phyloP scores from a whole-genome alignment of 768 basidiomycete genomes.

The Exidia glandulosa region DNA sequence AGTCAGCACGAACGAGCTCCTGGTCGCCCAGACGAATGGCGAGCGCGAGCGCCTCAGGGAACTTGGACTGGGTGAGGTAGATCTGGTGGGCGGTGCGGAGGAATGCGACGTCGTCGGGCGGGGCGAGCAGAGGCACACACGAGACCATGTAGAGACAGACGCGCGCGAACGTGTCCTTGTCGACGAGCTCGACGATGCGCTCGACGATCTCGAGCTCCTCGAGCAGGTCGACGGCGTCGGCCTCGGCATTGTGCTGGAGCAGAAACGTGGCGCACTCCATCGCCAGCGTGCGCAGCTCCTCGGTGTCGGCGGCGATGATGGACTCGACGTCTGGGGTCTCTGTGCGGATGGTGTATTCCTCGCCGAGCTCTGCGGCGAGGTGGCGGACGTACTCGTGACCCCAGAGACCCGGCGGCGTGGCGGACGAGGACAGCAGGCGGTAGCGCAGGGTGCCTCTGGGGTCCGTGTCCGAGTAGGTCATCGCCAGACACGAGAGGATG shows the following conservation, averaged over 20 bases:
- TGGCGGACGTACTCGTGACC: conserved; percentile 99
- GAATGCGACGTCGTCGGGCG: conserved; percentile 87
- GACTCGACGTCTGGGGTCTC: conserved; percentile 31
- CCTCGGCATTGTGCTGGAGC: conserved; percentile 89
- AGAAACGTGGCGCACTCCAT: conserved; percentile 83
- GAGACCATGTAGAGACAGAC: conserved; percentile 96
- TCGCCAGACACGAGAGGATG: conserved; percentile 94
- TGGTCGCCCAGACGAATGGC: conserved; percentile 77
- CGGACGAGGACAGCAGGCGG: conserved; percentile 69
- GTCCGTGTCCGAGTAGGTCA: conserved; percentile 98
- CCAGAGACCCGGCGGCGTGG: conserved; percentile 86
- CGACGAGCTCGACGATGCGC: conserved; percentile 65
- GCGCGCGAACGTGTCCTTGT: conserved; percentile 75
- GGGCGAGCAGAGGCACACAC: conserved; percentile 81
- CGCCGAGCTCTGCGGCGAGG: conserved; percentile 89
- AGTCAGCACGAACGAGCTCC: conserved; percentile 74
- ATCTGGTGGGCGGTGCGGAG: conserved; percentile 80
- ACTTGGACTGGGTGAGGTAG: conserved; percentile 76
- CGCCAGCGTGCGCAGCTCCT: conserved; percentile 67
- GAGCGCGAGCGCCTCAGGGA: conserved; percentile 82
- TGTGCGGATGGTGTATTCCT: conserved; percentile 74
- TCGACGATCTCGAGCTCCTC: conserved; percentile 88
- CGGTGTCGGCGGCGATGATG: conserved; percentile 22
- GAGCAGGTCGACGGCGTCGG: conserved; percentile 92
- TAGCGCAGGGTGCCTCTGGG: conserved; percentile 92